phyloP scores from a whole-genome alignment of 371 early-diverging fungal species.

The Syncephalastrum sp. region DNA sequence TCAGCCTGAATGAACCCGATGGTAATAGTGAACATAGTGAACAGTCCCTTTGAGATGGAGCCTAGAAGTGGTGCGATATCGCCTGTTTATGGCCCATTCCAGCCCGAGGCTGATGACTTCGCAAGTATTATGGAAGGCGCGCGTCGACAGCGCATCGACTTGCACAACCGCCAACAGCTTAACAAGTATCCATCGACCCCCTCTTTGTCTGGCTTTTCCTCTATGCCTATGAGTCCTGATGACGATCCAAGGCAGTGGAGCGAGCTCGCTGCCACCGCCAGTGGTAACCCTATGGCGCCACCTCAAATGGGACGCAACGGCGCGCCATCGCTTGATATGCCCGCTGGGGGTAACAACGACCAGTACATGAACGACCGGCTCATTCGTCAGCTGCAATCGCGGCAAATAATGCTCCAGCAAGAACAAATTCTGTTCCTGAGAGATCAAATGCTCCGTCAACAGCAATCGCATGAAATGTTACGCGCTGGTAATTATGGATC shows the following conservation, averaged over 20 bases:
- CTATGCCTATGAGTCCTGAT: constrained; percentile 9
- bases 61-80: constrained; percentile 9
- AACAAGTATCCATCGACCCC: constrained; percentile 21
- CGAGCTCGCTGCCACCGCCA: background rate
- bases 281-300: too few species aligned
- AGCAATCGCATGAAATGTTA: constrained; percentile 19
- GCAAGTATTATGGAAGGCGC: constrained; percentile 4
- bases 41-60: constrained; percentile 17
- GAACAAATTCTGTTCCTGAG: constrained; percentile 39
- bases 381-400: constrained; percentile 36
- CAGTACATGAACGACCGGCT: constrained; percentile 25
- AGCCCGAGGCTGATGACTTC: constrained; percentile 15
- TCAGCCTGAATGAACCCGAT: background rate
- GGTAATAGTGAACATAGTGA: background rate
- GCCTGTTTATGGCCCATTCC: constrained; percentile 11
- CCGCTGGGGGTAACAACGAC: constrained; percentile 8
- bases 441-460: constrained; percentile 40
- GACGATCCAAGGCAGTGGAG: constrained; percentile 2
- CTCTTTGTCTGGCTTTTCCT: constrained; percentile 10
- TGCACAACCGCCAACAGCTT: constrained; percentile 12
- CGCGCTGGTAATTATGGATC: background rate
- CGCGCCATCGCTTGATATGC: constrained; percentile 5
- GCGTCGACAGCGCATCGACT: constrained; percentile 4
- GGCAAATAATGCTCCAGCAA: constrained; percentile 43
- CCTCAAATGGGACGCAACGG: too few species aligned